phyloP scores from a whole-genome alignment of 345 rosid genomes.

The Bruguiera sexangula region DNA sequence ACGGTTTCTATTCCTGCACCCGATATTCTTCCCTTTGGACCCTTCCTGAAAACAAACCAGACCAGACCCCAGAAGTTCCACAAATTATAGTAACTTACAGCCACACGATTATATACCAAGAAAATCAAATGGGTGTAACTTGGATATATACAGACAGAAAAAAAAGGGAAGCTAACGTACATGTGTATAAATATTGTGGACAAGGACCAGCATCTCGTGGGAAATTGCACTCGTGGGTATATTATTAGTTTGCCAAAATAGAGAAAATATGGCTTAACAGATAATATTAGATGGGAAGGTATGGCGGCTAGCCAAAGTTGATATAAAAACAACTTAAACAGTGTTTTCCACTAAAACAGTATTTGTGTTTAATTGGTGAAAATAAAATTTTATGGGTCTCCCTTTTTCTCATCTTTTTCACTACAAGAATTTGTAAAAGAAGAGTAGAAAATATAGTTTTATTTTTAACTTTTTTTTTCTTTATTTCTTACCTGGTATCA shows the following conservation, averaged over 20 bases:
- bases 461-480: slow-evolving; percentile 10
- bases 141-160: slow-evolving; percentile 14
- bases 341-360: slow-evolving; percentile 40
- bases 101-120: neutral
- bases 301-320: slow-evolving; percentile 56
- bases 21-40: slow-evolving; percentile 15
- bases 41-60: slow-evolving; percentile 25
- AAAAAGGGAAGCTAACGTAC: slow-evolving; percentile 26
- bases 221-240: slow-evolving; percentile 68
- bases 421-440: slow-evolving; percentile 38
- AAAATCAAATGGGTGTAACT: neutral
- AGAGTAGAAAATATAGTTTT: slow-evolving; percentile 20
- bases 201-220: slow-evolving; percentile 80
- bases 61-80: slow-evolving; percentile 24
- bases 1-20: slow-evolving; percentile 31
- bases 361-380: slow-evolving; percentile 24
- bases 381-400: slow-evolving; percentile 22
- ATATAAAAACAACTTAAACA: slow-evolving; percentile 44
- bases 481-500: slow-evolving; percentile 55
- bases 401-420: slow-evolving; percentile 34
- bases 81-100: slow-evolving; percentile 15
- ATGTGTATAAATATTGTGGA: slow-evolving; percentile 12
- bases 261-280: slow-evolving; percentile 12
- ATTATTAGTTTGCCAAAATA: slow-evolving; percentile 38
- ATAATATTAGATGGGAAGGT: slow-evolving; percentile 46